Evolutionary conservation across 495 filamentous ascomycete genomes (phyloP).

Genomic region (Jackrogersella minutella): DNA sequence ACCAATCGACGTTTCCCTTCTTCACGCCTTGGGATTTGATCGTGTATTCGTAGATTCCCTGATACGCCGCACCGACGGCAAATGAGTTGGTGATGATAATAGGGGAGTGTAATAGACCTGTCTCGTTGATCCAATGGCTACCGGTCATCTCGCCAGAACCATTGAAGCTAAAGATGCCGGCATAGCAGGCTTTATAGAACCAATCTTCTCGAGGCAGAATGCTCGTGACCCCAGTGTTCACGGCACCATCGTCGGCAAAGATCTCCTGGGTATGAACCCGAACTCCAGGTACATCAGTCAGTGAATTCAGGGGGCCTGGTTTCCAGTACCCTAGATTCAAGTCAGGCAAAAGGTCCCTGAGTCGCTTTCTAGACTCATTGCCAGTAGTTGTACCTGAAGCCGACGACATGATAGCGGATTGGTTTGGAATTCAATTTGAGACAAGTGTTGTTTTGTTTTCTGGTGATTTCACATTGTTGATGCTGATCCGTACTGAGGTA

Average conservation of each 20-base stretch:
- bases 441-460: neutral
- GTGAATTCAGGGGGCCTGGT: constrained; percentile 56
- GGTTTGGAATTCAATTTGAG: neutral
- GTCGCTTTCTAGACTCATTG: constrained; percentile 39
- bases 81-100: constrained; percentile 62
- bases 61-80: constrained; percentile 56
- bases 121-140: constrained; percentile 61
- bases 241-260: constrained; percentile 43
- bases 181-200: constrained; percentile 58
- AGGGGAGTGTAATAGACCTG: constrained; percentile 57
- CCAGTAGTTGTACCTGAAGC: constrained; percentile 4
- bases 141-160: constrained; percentile 64
- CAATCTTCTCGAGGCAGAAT: constrained; percentile 59
- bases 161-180: constrained; percentile 62
- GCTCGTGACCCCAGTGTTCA: constrained; percentile 61
- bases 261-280: constrained; percentile 57
- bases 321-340: constrained; percentile 49
- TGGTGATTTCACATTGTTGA: neutral
- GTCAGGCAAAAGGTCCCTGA: constrained; percentile 54
- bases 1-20: constrained; percentile 53
- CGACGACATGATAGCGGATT: constrained; percentile 26
- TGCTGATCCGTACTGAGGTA: neutral
- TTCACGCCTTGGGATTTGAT: constrained; percentile 49
- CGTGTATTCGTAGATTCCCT: constrained; percentile 58
- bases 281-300: constrained; percentile 61